phyloP scores from a whole-genome alignment of 192 early-diverging fungal genomes.

The Obelidium mucronatum region DNA sequence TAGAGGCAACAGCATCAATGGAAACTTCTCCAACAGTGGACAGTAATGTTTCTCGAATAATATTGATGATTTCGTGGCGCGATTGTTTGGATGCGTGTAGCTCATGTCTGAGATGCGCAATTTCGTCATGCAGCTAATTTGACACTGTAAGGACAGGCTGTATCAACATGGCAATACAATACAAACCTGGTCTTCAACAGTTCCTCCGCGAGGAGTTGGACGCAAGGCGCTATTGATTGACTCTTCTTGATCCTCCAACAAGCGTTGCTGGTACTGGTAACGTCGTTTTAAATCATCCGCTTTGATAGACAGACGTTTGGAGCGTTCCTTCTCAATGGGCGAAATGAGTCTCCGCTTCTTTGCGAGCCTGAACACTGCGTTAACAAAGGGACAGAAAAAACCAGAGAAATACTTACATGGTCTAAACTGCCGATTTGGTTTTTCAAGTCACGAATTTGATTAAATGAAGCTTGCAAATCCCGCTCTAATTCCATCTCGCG shows the following conservation, averaged over 20 bases:
- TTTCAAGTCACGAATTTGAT: conserved; percentile 33
- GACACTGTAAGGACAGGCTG: no score
- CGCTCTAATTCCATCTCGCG: conserved; percentile 36
- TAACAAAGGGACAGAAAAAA: background rate
- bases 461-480: conserved; percentile 40
- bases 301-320: conserved; percentile 32
- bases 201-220: conserved; percentile 25
- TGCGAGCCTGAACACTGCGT: conserved; percentile 1
- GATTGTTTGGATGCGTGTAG: conserved; percentile 30
- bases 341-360: conserved; percentile 33
- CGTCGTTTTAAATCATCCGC: conserved; percentile 39
- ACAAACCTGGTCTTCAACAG: conserved; percentile 7
- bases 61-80: conserved; percentile 32
- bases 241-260: conserved; percentile 36
- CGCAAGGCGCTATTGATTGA: conserved; percentile 39
- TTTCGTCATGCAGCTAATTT: conserved; percentile 37
- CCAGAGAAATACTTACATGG: conserved; percentile 26
- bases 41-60: conserved; percentile 35
- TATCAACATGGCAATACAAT: background rate
- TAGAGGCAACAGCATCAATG: conserved; percentile 16
- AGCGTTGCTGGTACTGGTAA: conserved; percentile 10
- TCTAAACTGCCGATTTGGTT: conserved; percentile 24
- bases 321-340: conserved; percentile 39
- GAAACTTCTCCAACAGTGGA: conserved; percentile 39
- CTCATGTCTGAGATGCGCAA: conserved; percentile 30